Evolutionary conservation across 2,329 filamentous ascomycete species (phyloP), one percentile per base, ranked within the genome.

Genomic region (Calonectria crousiana): DNA sequence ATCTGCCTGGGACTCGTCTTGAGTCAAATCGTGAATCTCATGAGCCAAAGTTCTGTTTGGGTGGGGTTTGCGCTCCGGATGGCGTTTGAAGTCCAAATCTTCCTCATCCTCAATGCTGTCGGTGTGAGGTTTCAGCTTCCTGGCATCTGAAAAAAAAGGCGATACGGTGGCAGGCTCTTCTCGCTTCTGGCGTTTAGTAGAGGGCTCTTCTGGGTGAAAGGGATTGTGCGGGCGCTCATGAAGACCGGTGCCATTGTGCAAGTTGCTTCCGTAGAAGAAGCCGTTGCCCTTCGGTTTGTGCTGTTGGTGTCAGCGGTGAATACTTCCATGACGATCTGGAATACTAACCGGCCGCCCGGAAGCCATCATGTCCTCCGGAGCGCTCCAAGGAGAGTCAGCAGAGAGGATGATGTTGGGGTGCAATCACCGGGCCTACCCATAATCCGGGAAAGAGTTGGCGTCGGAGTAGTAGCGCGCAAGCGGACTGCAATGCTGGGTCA

Each of bases 361-460:
- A 69, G 68, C 71, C 75, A 70, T 74, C 74, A 78, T 80, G 71
- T 74, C 77, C 73, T 74, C 77, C 73, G 70, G 75, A 77, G 74
- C 70, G 79, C 82, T 83, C 75, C 73, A 71, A 53, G 53, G 56
- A 36, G 58, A 58, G 78, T 78, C 76, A 82, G 79, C 71, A 71
- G 72, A 60, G 49, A 75, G 65, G 28, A 69, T 41, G 74, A 65
- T 67, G 72, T 44, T 68, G 14, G 32, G 36, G 67, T 67, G 36
- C 34, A 47, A 60, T 64, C 60, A 64, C 75, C 71, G 73, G 73
- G 73, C 79, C 68, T 83, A 86, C 85, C 83, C 85, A 86, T 86
- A 87, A 79, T 86, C 85, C 66, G 85, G 85, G 77, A 85, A 84
- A 73, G 84, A 85, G 78, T 82, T 81, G 75, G 81, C 81, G 72